A percentile compares a stretch with the other conserved stretches of the same genome.
Evolutionary conservation across 768 basidiomycete species (phyloP).

Genomic region (Rhizopogon vulgaris): DNA sequence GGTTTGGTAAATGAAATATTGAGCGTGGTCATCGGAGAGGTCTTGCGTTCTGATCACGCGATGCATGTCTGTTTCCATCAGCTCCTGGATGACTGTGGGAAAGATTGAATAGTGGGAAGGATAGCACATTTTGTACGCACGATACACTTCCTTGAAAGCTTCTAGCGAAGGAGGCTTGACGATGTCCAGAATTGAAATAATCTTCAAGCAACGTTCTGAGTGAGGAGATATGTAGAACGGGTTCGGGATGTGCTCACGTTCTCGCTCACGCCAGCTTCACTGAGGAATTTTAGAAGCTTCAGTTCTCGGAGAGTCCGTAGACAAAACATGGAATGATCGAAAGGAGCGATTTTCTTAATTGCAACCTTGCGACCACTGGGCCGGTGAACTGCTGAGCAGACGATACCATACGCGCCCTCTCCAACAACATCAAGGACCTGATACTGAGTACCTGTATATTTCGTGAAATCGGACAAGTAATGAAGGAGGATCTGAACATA

Average conservation of each 20-base stretch:
- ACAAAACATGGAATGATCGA: constrained; percentile 95
- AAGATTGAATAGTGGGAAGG: constrained; percentile 7
- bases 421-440: constrained; percentile 84
- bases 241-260: constrained; percentile 43
- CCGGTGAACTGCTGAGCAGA: constrained; percentile 86
- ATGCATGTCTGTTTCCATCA: constrained; percentile 97
- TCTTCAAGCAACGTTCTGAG: constrained; percentile 34
- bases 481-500: constrained; percentile 19
- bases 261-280: constrained; percentile 84
- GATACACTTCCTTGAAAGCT: constrained; percentile 82
- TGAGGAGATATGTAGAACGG: background rate
- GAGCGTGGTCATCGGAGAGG: constrained; percentile 91
- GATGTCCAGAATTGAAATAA: constrained; percentile 87
- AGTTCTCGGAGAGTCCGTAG: constrained; percentile 85
- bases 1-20: constrained; percentile 92
- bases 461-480: background rate
- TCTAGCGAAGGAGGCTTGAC: constrained; percentile 76
- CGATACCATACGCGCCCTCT: constrained; percentile 92
- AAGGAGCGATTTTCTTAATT: constrained; percentile 94
- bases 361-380: constrained; percentile 90
- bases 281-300: constrained; percentile 77
- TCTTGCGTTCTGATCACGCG: constrained; percentile 94
- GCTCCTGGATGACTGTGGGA: constrained; percentile 73
- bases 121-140: constrained; percentile 33
- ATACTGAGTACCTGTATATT: constrained; percentile 61